Evolutionary conservation across 1,284 basidiomycete species (phyloP).

Genomic region (Ceratobasidium theobromae): DNA sequence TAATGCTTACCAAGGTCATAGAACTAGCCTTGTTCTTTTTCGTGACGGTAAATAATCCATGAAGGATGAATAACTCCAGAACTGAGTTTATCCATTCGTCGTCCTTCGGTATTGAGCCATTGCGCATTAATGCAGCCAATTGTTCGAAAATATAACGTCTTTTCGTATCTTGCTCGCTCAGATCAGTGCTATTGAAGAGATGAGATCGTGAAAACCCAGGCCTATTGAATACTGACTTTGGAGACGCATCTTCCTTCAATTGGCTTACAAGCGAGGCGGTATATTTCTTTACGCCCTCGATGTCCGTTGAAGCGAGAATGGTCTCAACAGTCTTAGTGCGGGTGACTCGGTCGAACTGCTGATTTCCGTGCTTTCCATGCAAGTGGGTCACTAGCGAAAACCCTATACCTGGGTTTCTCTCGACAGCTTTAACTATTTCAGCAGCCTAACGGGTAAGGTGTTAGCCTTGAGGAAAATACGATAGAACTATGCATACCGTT

Average conservation of each 20-base stretch:
- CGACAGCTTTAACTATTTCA: conserved; percentile 74
- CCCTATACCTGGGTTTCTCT: conserved; percentile 76
- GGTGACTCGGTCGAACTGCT: conserved; percentile 90
- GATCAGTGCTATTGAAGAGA: background rate
- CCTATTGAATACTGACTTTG: conserved; percentile 46
- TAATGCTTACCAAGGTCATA: conserved; percentile 56
- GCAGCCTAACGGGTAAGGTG: conserved; percentile 57
- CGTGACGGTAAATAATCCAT: conserved; percentile 76
- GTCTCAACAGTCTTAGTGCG: conserved; percentile 92
- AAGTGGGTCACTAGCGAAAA: conserved; percentile 86
- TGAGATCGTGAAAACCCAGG: background rate
- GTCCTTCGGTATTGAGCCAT: conserved; percentile 76
- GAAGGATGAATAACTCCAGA: conserved; percentile 79
- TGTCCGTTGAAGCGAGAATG: conserved; percentile 75
- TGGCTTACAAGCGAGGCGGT: conserved; percentile 70
- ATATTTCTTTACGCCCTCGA: conserved; percentile 76
- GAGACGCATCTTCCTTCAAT: conserved; percentile 49
- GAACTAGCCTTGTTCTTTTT: conserved; percentile 71
- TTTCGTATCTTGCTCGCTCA: conserved; percentile 40
- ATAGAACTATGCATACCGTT: conserved; percentile 55
- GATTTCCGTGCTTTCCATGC: conserved; percentile 81
- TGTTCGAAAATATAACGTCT: conserved; percentile 88
- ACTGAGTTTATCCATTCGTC: conserved; percentile 76
- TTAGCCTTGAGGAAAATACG: conserved; percentile 1
- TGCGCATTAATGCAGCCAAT: conserved; percentile 74